Percentiles rank a stretch among this genome's conserved stretches.
Evolutionary conservation across 2,329 filamentous ascomycete genomes (phyloP).

Genomic region (Diplodia intermedia): DNA sequence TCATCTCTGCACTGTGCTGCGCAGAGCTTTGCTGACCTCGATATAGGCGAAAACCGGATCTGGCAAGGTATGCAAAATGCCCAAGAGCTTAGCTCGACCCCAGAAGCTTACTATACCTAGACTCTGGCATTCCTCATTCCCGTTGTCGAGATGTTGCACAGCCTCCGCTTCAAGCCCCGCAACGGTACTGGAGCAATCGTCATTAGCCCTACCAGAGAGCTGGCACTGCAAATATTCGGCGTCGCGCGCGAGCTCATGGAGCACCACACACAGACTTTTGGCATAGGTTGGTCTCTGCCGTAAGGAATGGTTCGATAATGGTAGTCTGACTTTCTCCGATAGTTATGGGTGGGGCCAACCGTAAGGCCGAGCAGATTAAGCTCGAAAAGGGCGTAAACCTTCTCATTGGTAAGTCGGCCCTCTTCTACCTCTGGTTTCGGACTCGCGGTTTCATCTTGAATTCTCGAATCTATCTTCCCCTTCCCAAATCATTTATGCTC

Average conservation of each 20-base stretch:
- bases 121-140: slow-evolving; percentile 94
- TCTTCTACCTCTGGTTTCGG: not conserved
- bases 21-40: not conserved
- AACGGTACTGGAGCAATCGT: slow-evolving; percentile 92
- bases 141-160: slow-evolving; percentile 88
- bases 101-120: slow-evolving; percentile 36
- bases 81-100: not conserved
- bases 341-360: slow-evolving; percentile 93
- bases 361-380: slow-evolving; percentile 91
- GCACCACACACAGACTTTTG: slow-evolving; percentile 92
- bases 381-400: slow-evolving; percentile 93
- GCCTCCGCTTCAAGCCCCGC: slow-evolving; percentile 90
- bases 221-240: slow-evolving; percentile 94
- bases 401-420: slow-evolving; percentile 66
- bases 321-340: not conserved
- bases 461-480: not conserved
- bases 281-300: slow-evolving; percentile 61
- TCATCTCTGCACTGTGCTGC: not conserved
- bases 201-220: slow-evolving; percentile 89
- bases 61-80: slow-evolving; percentile 65
- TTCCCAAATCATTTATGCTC: not conserved
- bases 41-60: slow-evolving; percentile 83
- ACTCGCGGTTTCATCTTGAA: not conserved
- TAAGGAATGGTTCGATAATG: not conserved
- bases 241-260: slow-evolving; percentile 93